Percentiles rank a stretch among this genome's conserved stretches.
phyloP scores from a whole-genome alignment of 805 yeast species.

The Wickerhamiella kazuoi region DNA sequence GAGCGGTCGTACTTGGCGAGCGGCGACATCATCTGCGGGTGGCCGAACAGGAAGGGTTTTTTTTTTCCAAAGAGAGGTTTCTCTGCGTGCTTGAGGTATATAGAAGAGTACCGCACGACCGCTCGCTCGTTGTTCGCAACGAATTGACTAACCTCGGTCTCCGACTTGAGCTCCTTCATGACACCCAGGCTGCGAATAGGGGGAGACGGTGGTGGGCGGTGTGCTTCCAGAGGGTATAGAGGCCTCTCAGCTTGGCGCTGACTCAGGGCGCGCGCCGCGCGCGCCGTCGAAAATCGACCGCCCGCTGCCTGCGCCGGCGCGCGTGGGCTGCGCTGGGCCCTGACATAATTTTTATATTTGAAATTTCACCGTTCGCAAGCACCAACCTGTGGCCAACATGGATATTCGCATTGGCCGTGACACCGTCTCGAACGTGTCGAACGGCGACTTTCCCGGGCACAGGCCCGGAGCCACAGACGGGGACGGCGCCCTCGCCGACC shows the following conservation, averaged over 20 bases:
- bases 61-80: too few species aligned
- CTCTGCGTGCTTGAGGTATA: too few species aligned
- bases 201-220: background rate
- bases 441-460: conserved; percentile 89
- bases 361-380: background rate
- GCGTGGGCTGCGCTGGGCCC: background rate
- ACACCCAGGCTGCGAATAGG: background rate
- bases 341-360: background rate
- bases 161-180: background rate
- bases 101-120: background rate
- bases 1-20: conserved; percentile 90
- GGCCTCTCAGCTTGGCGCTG: background rate
- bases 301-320: too few species aligned
- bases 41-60: conserved; percentile 96
- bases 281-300: too few species aligned
- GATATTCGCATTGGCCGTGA: conserved; percentile 14
- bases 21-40: conserved; percentile 99
- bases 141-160: background rate
- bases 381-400: conserved; percentile 5
- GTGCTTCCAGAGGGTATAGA: background rate
- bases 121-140: background rate
- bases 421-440: conserved; percentile 28
- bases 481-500: conserved; percentile 71
- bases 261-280: too few species aligned
- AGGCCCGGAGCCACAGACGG: conserved; percentile 36